These are phyloP conservation scores for Monotropa hypopitys DNA, from an alignment of 179 eudicot species.

Conservation along the genomic window DNA sequence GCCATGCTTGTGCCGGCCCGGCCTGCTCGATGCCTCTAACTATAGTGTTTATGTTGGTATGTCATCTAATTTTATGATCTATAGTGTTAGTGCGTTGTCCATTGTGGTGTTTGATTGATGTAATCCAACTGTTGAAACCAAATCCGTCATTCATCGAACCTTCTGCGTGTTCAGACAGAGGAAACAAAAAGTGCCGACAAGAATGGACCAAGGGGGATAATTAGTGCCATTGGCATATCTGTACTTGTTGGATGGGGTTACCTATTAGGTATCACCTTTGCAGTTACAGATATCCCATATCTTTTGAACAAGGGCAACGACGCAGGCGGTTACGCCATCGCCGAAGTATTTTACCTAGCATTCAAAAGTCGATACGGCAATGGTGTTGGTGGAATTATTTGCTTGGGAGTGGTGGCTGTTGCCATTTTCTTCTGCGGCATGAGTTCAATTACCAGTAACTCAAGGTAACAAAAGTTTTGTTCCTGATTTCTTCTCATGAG, in stretches of 20 bases:
- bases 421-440: constrained; percentile 90
- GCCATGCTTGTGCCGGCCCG: too few relatives aligned
- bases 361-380: constrained; percentile 68
- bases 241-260: constrained; percentile 86
- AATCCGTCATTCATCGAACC: background rate
- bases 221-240: constrained; percentile 80
- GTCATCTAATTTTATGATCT: background rate
- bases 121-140: background rate
- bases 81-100: background rate
- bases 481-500: background rate
- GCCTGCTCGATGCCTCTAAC: too few relatives aligned
- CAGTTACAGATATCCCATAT: constrained; percentile 66
- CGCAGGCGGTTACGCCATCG: constrained; percentile 90
- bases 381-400: constrained; percentile 76
- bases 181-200: constrained; percentile 85
- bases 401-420: constrained; percentile 73
- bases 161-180: constrained; percentile 56
- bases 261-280: constrained; percentile 84
- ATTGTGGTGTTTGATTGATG: background rate
- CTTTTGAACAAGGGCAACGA: constrained; percentile 57
- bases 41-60: background rate
- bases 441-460: constrained; percentile 93
- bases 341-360: constrained; percentile 65
- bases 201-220: constrained; percentile 90
- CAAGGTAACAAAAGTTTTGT: constrained; percentile 38